Base-by-base conservation (phyloP, 2,329 filamentous ascomycete genomes). In the Arthrobotrys pseudoclavata region DNA sequence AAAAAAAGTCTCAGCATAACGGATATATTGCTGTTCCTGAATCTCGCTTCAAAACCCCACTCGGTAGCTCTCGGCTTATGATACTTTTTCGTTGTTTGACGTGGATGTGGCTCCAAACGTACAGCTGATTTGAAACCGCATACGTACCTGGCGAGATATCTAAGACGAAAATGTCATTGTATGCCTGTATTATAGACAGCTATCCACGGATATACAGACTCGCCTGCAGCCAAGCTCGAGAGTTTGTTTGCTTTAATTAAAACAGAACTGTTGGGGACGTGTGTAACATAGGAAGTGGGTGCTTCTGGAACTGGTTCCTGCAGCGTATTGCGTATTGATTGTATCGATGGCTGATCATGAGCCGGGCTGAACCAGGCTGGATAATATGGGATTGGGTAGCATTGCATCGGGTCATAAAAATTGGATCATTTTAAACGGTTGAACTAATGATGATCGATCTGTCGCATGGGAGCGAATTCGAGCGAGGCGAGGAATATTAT, bases 1-100 rank as follows among this genome's bases (percentile, higher is more conserved):
- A 45, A 45, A 45, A 45, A 45, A 29, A 60, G 31, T 40, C 55
- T 60, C 34, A 60, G 55, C 18, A 60, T 26, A 42, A 6, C 55
- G 55, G 55, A 24, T 60, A 60, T 60, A 60, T 42, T 60, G 55
- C 20, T 15, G 55, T 37, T 57, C 52, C 52, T 31, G 31, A 57
- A 57, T 57, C 55, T 60, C 55, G 55, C 55, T 60, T 60, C 55
- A 40, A 26, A 60, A 60, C 55, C 42, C 55, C 55, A 60, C 55
- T 22, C 55, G 22, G 10, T 24, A 24, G 31, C 34, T 42, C 55
- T 60, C 42, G 55, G 55, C 55, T 42, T 6, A 20, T 22, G 55
- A n/a, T n/a, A 42, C 20, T 26, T 20, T 18, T 45, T 60, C 34
- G 55, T 42, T 24, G 55, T 18, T 42, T 60, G 31, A 60, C 26